Evolutionary conservation across 2,329 filamentous ascomycete genomes (phyloP), one percentile per base, ranked within the genome.

Genomic region (Eutypella sp.): DNA sequence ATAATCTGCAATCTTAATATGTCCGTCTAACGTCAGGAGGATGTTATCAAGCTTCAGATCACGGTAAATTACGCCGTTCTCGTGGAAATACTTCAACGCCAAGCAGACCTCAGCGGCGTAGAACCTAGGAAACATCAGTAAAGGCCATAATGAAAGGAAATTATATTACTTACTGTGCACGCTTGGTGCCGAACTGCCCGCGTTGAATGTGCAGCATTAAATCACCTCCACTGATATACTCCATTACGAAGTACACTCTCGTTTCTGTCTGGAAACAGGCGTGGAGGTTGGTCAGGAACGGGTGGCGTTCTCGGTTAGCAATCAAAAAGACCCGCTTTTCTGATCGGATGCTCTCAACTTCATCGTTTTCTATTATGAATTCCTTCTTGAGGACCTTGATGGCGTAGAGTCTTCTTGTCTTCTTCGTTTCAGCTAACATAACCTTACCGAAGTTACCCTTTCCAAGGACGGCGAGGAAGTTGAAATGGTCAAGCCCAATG

Each of bases 391-490:
- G 73, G 31, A 99, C 93, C 71, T 99, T 99, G 69, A 99, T 99
- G 47, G 93, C 93, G 65, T 97, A 99, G 7, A 99, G 76, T 66
- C 92, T 87, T 67, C 91, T 89, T 9, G 87, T 84, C 45, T 83
- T 84, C 75, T 99, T 99, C 2, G 93, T 96, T 71, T 99, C 95
- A 2, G 93, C 93, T 67, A 99, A 75, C 93, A 99, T 99, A 70
- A 99, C 93, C 71, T 99, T 99, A 67, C 93, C 93, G 64, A 99
- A 99, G 71, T 99, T 99, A 72, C 93, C 93, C 71, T 99, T 99
- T 63, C 93, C 93, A 54, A 99, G 81, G 44, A 99, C 93, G 53
- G 95, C 92, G 54, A 99, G 78, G 79, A 99, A 99, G 67, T 99
- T 99, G 78, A 99, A 99, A 69, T 99, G 91, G 64, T 99, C 95